A percentile compares a stretch with the other conserved stretches of the same genome.
phyloP scores from a whole-genome alignment of 164 flowering plant genomes.

The Aristolochia fimbriata region DNA sequence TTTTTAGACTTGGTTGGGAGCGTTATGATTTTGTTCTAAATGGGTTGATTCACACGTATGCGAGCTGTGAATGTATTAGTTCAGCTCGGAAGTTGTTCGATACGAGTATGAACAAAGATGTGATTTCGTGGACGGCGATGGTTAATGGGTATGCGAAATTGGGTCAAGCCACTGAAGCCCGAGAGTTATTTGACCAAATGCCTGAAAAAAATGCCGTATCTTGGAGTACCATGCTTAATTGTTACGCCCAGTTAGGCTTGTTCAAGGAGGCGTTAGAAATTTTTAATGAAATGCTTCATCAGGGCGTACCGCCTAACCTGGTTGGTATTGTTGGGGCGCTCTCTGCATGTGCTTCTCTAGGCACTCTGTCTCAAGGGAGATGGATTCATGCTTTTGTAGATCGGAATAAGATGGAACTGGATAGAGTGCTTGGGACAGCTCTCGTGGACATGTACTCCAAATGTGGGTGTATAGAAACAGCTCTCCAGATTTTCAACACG shows the following conservation, averaged over 20 bases:
- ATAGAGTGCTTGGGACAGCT: constrained; percentile 39
- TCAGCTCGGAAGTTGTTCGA: constrained; percentile 46
- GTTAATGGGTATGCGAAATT: constrained; percentile 48
- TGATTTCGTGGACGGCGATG: constrained; percentile 56
- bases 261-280: constrained; percentile 34
- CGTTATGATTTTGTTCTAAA: constrained; percentile 60
- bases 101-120: constrained; percentile 35
- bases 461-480: constrained; percentile 42
- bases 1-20: constrained; percentile 55
- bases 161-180: constrained; percentile 26
- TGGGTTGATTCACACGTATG: constrained; percentile 53
- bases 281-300: constrained; percentile 31
- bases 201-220: constrained; percentile 48
- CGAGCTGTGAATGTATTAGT: constrained; percentile 26
- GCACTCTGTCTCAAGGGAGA: constrained; percentile 48
- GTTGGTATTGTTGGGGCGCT: constrained; percentile 38
- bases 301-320: constrained; percentile 35
- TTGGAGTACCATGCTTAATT: constrained; percentile 50
- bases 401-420: constrained; percentile 29
- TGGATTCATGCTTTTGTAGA: constrained; percentile 52
- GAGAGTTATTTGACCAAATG: constrained; percentile 49
- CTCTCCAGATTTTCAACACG: constrained; percentile 24
- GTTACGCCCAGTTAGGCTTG: constrained; percentile 33
- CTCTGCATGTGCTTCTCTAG: constrained; percentile 39
- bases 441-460: constrained; percentile 56